Evolutionary conservation across 75 land plant genomes (phyloP).

Genomic region (Cupressus sempervirens): DNA sequence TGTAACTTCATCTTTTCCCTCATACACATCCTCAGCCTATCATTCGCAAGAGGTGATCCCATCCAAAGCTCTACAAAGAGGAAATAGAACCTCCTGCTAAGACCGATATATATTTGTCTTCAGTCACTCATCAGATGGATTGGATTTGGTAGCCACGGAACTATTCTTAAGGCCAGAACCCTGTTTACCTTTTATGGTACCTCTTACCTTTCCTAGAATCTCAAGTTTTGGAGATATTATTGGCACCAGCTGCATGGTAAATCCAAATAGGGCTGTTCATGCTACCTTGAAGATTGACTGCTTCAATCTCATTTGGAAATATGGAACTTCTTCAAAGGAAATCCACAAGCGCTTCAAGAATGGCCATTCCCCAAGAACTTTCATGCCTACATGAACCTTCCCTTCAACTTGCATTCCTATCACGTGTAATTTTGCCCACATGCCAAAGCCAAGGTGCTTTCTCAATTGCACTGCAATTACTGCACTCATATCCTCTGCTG

Average conservation of each 20-base stretch:
- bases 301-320: constrained; percentile 48
- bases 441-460: constrained; percentile 81
- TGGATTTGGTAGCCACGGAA: constrained; percentile 11
- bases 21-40: no score
- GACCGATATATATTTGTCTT: no score
- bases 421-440: constrained; percentile 70
- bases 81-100: no score
- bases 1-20: no score
- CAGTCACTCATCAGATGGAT: not conserved
- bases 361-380: constrained; percentile 69
- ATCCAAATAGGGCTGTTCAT: constrained; percentile 38
- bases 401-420: constrained; percentile 84
- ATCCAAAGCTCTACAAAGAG: no score
- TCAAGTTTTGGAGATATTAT: constrained; percentile 35
- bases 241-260: constrained; percentile 45
- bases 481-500: constrained; percentile 88
- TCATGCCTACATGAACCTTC: constrained; percentile 89
- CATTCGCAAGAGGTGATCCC: no score
- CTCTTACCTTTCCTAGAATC: constrained; percentile 48
- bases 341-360: constrained; percentile 72
- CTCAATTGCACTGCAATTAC: constrained; percentile 67
- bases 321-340: constrained; percentile 81
- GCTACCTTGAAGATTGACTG: constrained; percentile 41
- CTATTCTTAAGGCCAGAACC: constrained; percentile 11
- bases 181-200: constrained; percentile 18